Evolutionary conservation across 129 eudicot genomes (phyloP).

Genomic region (Escallonia herrerae): DNA sequence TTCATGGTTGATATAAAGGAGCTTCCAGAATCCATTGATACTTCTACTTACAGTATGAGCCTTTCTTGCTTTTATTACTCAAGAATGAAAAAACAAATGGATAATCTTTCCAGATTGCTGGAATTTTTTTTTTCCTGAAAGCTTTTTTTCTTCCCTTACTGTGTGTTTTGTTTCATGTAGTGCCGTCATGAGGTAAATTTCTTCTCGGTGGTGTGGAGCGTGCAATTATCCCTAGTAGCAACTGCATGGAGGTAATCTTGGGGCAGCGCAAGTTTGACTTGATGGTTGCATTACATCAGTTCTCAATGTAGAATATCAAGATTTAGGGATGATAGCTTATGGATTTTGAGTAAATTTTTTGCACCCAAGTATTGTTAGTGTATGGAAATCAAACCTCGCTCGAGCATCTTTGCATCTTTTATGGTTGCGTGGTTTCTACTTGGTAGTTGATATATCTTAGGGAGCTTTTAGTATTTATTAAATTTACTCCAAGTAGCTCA

Average conservation of each 20-base stretch:
- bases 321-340: not conserved
- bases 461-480: too few species aligned
- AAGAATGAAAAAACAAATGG: too few species aligned
- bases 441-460: too few species aligned
- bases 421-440: too few species aligned
- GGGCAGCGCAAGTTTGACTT: not conserved
- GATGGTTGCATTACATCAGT: too few species aligned
- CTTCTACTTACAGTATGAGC: constrained; percentile 79
- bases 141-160: not conserved
- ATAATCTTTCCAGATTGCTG: too few species aligned
- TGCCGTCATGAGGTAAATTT: constrained; percentile 30
- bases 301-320: not conserved
- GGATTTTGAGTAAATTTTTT: not conserved
- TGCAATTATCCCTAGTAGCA: not conserved
- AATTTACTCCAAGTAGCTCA: too few species aligned
- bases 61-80: not conserved
- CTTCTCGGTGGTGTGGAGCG: not conserved
- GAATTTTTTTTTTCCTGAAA: not conserved
- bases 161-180: constrained; percentile 22
- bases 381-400: too few species aligned
- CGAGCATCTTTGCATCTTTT: too few species aligned
- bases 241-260: not conserved
- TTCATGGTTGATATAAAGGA: constrained; percentile 91
- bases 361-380: not conserved
- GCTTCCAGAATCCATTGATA: constrained; percentile 88